phyloP scores from a whole-genome alignment of 1,139 yeast species.

The Taphrina confusa region DNA sequence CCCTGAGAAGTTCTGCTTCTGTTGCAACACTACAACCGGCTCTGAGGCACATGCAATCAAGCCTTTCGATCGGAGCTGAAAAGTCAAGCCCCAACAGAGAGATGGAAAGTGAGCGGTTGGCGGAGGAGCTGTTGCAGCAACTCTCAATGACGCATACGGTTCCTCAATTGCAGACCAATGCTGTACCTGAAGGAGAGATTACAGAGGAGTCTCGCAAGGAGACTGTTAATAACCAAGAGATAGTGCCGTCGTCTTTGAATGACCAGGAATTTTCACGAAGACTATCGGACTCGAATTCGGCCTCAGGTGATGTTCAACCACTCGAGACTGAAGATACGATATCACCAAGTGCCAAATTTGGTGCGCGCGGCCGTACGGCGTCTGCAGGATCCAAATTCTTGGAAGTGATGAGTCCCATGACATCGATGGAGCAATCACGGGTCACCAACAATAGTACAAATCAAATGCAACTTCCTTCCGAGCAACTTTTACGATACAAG shows the following conservation, averaged over 20 bases:
- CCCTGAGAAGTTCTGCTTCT: conserved; percentile 5
- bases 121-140: conserved; percentile 11
- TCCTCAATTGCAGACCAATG: no score
- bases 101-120: conserved; percentile 8
- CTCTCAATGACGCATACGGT: neutral
- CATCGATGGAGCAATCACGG: conserved; percentile 8
- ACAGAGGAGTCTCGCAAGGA: no score
- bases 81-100: neutral
- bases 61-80: neutral
- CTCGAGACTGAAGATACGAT: no score
- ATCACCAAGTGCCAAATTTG: conserved; percentile 5
- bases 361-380: conserved; percentile 4
- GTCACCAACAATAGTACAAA: neutral
- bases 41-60: conserved; percentile 15
- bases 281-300: no score
- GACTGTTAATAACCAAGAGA: no score
- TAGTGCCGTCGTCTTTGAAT: no score
- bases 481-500: neutral
- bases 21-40: conserved; percentile 11
- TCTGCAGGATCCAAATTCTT: conserved; percentile 7
- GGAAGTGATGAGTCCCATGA: conserved; percentile 10
- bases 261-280: no score
- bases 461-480: neutral
- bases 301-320: no score
- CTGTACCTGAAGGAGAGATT: no score